Evolutionary conservation across 768 basidiomycete species (phyloP).

Genomic region (Sporobolomyces pararoseus): DNA sequence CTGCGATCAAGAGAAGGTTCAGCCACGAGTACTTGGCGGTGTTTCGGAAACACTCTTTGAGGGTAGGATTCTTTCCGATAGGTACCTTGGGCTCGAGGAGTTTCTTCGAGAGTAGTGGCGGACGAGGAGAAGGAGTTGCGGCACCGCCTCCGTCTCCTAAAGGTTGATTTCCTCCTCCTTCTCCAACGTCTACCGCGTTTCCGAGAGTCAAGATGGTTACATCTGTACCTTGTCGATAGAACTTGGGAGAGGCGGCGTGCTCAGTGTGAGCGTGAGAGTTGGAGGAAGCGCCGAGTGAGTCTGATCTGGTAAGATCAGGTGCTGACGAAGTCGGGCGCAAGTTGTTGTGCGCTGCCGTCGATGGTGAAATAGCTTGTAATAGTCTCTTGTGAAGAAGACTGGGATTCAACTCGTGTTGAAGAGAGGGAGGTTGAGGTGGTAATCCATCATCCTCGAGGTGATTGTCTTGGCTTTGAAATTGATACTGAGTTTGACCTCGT

Average conservation of each 20-base stretch:
- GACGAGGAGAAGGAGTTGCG: background rate
- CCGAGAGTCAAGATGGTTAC: background rate
- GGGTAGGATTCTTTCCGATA: constrained; percentile 26
- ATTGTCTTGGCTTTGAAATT: background rate
- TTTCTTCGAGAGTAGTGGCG: constrained; percentile 24
- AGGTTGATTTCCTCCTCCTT: background rate
- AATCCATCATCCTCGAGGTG: background rate
- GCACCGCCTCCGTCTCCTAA: background rate
- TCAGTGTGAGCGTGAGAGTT: constrained; percentile 16
- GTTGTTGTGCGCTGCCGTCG: background rate
- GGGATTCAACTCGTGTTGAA: constrained; percentile 14
- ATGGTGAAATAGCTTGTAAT: constrained; percentile 12
- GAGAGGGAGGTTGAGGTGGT: background rate
- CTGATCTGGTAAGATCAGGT: constrained; percentile 1
- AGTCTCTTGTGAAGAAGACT: background rate
- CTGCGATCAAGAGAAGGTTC: constrained; percentile 43
- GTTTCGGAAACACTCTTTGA: constrained; percentile 25
- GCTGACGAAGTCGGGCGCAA: constrained; percentile 2
- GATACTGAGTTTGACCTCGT: constrained; percentile 13
- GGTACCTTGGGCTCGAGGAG: constrained; percentile 33
- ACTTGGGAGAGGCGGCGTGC: background rate
- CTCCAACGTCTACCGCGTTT: background rate
- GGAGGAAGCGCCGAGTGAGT: constrained; percentile 5
- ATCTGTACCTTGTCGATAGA: background rate
- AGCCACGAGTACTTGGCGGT: constrained; percentile 41